These are phyloP conservation scores for Lactifluus pinguis DNA, from an alignment of 768 basidiomycete genomes.

Conservation along the genomic window DNA sequence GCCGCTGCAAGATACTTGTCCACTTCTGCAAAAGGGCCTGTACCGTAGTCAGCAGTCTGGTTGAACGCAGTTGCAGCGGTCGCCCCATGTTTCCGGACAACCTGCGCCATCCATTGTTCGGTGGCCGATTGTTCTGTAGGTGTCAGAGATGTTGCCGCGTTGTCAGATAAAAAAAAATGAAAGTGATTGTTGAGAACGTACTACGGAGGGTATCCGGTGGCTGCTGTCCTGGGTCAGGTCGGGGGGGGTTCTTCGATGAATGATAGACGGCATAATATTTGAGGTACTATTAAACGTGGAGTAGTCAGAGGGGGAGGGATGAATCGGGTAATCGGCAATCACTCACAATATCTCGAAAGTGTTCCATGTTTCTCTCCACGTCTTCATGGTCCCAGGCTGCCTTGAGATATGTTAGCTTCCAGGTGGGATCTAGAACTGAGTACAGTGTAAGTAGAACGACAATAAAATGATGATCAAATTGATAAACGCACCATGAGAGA, in stretches of 20 bases:
- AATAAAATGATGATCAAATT: background rate
- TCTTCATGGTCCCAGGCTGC: background rate
- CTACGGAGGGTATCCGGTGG: too few species aligned
- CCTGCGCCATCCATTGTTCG: background rate
- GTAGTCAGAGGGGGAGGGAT: background rate
- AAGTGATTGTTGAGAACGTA: too few species aligned
- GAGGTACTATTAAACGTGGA: background rate
- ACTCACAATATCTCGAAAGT: background rate
- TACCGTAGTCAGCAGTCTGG: too few species aligned
- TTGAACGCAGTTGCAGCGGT: too few species aligned
- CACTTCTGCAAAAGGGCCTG: background rate
- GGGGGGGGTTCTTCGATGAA: too few species aligned
- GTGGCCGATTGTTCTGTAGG: background rate
- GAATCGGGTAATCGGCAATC: background rate
- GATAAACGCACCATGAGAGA: background rate
- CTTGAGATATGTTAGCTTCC: background rate
- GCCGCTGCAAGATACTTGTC: background rate
- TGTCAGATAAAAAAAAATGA: too few species aligned
- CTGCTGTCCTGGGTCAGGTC: too few species aligned
- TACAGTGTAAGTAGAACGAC: background rate
- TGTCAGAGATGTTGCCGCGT: too few species aligned
- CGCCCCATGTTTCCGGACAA: background rate
- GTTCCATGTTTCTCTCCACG: background rate
- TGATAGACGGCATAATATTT: background rate
- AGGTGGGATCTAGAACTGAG: background rate